Percentiles rank a stretch among this genome's conserved stretches.
These are phyloP conservation scores for Capsicum chinense DNA, from an alignment of 257 asterid genomes.

Conservation along the genomic window DNA sequence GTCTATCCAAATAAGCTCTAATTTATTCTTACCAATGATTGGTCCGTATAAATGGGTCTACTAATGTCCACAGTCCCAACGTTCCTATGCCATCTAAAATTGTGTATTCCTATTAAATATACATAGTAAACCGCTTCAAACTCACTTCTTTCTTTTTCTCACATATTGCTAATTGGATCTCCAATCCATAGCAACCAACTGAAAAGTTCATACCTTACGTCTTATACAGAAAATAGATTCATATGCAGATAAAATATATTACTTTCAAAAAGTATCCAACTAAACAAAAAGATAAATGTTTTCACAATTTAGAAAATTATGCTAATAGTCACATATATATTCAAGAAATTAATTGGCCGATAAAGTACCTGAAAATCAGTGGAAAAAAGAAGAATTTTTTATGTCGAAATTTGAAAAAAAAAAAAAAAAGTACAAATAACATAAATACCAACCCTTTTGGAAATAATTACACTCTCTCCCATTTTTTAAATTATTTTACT, in stretches of 20 bases:
- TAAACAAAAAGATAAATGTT: not conserved
- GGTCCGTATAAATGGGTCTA: no score
- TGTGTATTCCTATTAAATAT: constrained; percentile 64
- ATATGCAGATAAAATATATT: not conserved
- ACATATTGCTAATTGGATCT: no score
- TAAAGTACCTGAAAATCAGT: constrained; percentile 3
- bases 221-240: not conserved
- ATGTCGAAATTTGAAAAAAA: no score
- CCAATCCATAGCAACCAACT: not conserved
- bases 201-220: not conserved
- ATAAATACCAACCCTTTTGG: no score
- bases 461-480: no score
- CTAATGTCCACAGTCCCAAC: constrained; percentile 67
- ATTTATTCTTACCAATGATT: not conserved
- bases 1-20: not conserved
- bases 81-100: constrained; percentile 66
- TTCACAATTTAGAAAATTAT: not conserved
- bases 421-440: no score
- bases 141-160: no score
- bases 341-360: not conserved
- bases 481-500: no score
- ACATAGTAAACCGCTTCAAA: no score
- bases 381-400: no score
- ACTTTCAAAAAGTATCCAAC: not conserved
- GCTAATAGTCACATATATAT: not conserved